Percentiles rank a stretch among this genome's conserved stretches.
Conservation (phyloP, 2,329 filamentous ascomycete genomes). For the Fusarium phyllophilum region DNA sequence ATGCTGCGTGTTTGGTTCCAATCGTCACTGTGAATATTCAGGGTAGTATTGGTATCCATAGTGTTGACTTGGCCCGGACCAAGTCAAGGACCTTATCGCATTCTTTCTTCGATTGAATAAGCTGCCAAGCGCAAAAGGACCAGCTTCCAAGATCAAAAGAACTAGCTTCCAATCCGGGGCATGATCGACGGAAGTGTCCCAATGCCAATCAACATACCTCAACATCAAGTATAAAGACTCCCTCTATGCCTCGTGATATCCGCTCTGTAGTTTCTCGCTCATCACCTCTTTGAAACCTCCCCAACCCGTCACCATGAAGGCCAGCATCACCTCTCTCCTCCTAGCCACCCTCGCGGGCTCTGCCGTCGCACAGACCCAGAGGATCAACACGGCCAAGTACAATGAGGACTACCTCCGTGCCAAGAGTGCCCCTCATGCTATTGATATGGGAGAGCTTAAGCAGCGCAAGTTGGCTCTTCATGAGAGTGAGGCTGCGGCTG, state of each 20-base stretch:
- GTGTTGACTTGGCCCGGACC: background rate
- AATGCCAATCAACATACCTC: background rate
- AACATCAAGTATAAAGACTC: background rate
- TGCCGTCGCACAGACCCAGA: conserved; percentile 1
- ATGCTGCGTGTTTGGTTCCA: background rate
- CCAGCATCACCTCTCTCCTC: conserved; percentile 2
- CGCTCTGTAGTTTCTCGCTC: background rate
- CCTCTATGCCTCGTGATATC: rapidly evolving
- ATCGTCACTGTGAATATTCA: background rate
- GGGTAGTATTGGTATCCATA: background rate
- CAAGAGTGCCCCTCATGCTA: background rate
- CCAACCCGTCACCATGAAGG: background rate
- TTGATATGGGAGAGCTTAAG: conserved; percentile 8
- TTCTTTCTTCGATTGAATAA: background rate
- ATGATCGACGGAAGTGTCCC: background rate
- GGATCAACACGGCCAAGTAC: conserved; percentile 11
- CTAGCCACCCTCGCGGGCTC: conserved; percentile 11
- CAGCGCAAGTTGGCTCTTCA: conserved; percentile 10
- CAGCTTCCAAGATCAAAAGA: conserved; percentile 9
- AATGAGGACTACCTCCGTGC: conserved; percentile 13
- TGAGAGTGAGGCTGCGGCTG: background rate
- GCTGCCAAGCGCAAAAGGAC: conserved; percentile 12
- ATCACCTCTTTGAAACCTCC: background rate
- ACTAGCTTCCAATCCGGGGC: conserved; percentile 5
- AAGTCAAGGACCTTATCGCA: background rate